phyloP scores from a whole-genome alignment of 2,329 filamentous ascomycete genomes.

The Rhynchosporium secalis region DNA sequence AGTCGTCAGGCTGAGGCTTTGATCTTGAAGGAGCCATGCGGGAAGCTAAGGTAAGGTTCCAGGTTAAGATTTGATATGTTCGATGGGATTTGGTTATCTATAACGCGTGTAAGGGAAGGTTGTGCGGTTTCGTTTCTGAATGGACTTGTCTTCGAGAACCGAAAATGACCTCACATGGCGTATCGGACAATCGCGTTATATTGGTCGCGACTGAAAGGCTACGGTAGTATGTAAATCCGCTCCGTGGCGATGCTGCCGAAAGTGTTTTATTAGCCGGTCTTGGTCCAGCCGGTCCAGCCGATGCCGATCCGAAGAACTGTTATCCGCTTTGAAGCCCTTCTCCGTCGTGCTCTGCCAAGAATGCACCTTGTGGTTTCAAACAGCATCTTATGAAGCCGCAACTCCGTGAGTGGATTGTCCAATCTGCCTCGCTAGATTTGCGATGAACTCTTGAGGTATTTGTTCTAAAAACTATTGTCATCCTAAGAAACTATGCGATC shows the following conservation, averaged over 20 bases:
- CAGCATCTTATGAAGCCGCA: too few relatives aligned
- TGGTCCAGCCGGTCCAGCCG: neutral
- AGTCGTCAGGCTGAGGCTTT: conserved; percentile 39
- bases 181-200: neutral
- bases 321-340: neutral
- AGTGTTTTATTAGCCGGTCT: neutral
- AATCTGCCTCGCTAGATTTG: too few relatives aligned
- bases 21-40: conserved; percentile 38
- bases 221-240: neutral
- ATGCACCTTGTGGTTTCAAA: neutral
- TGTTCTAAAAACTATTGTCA: neutral
- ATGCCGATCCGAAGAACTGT: neutral
- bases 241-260: neutral
- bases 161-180: neutral
- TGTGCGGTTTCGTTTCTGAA: neutral
- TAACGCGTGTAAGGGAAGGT: neutral
- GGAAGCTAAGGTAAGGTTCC: neutral
- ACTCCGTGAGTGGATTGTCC: too few relatives aligned
- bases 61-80: neutral
- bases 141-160: neutral
- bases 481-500: neutral
- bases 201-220: neutral
- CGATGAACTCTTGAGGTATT: neutral
- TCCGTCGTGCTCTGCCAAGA: neutral
- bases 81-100: neutral